Evolutionary conservation across 2,329 filamentous ascomycete species (phyloP).

Genomic region (Capronia epimyces): DNA sequence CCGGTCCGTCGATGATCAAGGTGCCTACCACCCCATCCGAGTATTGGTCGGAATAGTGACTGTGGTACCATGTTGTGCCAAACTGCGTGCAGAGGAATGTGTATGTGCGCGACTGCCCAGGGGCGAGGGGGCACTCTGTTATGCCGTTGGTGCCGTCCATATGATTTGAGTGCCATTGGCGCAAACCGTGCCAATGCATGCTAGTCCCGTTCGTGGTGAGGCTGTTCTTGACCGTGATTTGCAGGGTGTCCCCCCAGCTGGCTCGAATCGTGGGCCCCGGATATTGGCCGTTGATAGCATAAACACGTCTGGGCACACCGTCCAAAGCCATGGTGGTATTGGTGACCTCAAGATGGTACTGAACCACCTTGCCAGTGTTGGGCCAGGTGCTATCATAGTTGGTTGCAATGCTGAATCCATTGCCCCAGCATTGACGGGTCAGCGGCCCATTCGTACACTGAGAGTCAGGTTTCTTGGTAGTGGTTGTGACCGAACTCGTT

Average conservation of each 20-base stretch:
- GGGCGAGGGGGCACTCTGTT: slow-evolving; percentile 50
- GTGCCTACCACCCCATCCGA: slow-evolving; percentile 26
- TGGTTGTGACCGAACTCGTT: slow-evolving; percentile 7
- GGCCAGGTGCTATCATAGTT: slow-evolving; percentile 30
- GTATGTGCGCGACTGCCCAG: slow-evolving; percentile 53
- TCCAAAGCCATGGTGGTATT: slow-evolving; percentile 42
- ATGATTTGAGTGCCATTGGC: slow-evolving; percentile 51
- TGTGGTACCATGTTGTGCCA: slow-evolving; percentile 58
- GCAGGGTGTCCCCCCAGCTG: slow-evolving; percentile 56
- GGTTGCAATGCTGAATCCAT: slow-evolving; percentile 28
- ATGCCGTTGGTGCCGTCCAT: slow-evolving; percentile 54
- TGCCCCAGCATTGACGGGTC: slow-evolving; percentile 29
- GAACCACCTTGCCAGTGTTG: slow-evolving; percentile 26
- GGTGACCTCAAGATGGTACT: slow-evolving; percentile 26
- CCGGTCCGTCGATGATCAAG: slow-evolving; percentile 27
- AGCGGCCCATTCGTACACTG: slow-evolving; percentile 26
- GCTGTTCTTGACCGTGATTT: slow-evolving; percentile 52
- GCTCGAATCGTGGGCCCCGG: slow-evolving; percentile 63
- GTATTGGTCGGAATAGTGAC: slow-evolving; percentile 47
- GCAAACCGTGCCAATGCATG: slow-evolving; percentile 60
- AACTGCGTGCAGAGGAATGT: slow-evolving; percentile 53
- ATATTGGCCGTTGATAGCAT: slow-evolving; percentile 56
- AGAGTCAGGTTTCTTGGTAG: slow-evolving; percentile 13
- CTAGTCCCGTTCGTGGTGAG: slow-evolving; percentile 53
- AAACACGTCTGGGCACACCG: slow-evolving; percentile 39